Base-by-base conservation (phyloP, 441 rosid species). In the Erodium moschatum region DNA sequence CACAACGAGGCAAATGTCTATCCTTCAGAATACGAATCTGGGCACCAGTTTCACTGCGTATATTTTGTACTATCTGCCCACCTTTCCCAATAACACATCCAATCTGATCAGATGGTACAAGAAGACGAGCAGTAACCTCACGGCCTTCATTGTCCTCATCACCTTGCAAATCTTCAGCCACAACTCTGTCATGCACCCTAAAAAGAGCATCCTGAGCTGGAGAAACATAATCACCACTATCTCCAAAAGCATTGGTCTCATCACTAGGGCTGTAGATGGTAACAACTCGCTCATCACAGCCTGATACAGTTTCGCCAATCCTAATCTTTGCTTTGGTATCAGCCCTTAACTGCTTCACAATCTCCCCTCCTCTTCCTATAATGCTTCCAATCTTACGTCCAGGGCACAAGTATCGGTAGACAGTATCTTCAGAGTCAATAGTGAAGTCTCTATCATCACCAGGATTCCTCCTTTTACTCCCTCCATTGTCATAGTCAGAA, bases 71-170 rank as follows among this genome's bases (percentile, higher is more conserved):
- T 35, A 91, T 87, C 75, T 90, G 92, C 19, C 99, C 99, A 65
- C 97, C 99, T 85, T 87, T 91, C 40, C 99, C 97, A 71, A 95
- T 90, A 69, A 95, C 79, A 78, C 94, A 94, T 44, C 99, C 99
- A 73, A 94, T 91, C 92, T 94, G 99, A 84, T 91, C 97, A 2
- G 99, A 94, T 20, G 97, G 91, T 56, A 94, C 99, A 72, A 94
- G 97, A 67, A 94, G 85, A 76, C 82, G 87, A 4, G 96, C 97
- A 71, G 81, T 83, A 67, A 87, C 83, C 69, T 86, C 89, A n/a
- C 72, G 92, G 70, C 85, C 90, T 9, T 78, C 82, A 29, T 76
- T 78, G 5, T 84, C 88, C 0, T 86, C 97, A 67, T 84, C 94
- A 52, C 79, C 80, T 16, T 65, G 86, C 70, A 82, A 77, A 60